Conservation (phyloP, 345 rosid genomes). For the Corymbia maculata region DNA sequence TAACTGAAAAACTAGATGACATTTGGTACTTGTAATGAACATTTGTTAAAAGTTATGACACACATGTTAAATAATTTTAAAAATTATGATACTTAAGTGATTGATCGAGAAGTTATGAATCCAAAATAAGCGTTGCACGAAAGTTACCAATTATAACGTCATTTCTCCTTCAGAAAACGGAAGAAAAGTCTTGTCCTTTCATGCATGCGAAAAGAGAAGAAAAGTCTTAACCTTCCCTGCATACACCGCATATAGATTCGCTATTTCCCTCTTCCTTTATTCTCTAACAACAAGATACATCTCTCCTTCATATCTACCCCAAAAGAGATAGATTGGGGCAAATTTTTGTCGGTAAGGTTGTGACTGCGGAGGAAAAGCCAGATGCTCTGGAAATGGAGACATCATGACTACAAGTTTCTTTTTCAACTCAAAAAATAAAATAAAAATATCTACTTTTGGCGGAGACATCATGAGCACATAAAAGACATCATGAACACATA, state of each 20-base stretch:
- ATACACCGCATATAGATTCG: not conserved
- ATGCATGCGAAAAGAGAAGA: not conserved
- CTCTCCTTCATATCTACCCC: not conserved
- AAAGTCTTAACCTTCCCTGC: not conserved
- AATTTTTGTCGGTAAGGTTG: not conserved
- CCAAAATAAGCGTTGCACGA: accelerated
- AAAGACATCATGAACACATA: not conserved
- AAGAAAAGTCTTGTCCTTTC: not conserved
- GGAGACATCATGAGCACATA: not conserved
- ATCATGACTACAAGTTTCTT: not conserved
- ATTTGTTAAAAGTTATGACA: not conserved
- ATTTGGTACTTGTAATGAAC: not conserved
- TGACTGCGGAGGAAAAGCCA: not conserved
- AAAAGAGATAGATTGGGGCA: not conserved
- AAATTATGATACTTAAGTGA: too few species aligned
- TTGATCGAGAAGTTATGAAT: not conserved
- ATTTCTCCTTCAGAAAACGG: too few species aligned
- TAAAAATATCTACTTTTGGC: not conserved
- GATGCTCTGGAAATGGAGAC: not conserved
- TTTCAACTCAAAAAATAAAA: not conserved
- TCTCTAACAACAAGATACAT: not conserved
- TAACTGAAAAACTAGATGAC: accelerated
- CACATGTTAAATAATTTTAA: too few species aligned
- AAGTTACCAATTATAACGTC: too few species aligned
- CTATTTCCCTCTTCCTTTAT: not conserved